phyloP scores from a whole-genome alignment of 768 basidiomycete species.

The Psilocybe cubensis region DNA sequence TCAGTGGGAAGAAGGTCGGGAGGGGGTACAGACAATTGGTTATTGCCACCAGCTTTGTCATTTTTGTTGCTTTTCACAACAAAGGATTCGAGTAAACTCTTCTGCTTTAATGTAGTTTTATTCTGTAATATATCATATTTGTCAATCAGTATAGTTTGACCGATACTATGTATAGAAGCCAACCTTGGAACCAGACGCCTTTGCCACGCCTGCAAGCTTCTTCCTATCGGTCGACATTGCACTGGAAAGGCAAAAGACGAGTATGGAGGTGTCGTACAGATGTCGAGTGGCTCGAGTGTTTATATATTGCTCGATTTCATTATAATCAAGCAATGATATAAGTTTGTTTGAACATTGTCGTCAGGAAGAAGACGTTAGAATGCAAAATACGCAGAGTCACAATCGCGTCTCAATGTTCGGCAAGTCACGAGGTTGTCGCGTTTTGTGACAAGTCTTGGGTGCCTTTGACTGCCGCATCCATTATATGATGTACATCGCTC shows the following conservation, averaged over 20 bases:
- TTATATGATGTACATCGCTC: too few species aligned
- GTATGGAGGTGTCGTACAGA: too few species aligned
- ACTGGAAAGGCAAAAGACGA: not conserved
- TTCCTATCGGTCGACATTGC: not conserved
- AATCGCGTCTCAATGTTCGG: slow-evolving; percentile 17
- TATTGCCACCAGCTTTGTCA: not conserved
- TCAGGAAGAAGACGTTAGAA: too few species aligned
- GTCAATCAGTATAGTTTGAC: not conserved
- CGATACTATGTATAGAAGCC: not conserved
- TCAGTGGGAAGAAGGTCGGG: not conserved
- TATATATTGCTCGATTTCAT: too few species aligned
- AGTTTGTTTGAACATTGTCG: too few species aligned
- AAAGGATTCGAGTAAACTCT: slow-evolving; percentile 38
- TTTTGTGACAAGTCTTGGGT: slow-evolving; percentile 3
- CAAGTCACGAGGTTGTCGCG: slow-evolving; percentile 18
- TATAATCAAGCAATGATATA: too few species aligned
- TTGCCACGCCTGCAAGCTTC: not conserved
- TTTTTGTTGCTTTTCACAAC: slow-evolving; percentile 6
- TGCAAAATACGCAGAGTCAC: not conserved
- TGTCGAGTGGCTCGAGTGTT: too few species aligned
- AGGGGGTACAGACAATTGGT: too few species aligned
- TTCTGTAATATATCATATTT: not conserved
- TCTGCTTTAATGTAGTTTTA: slow-evolving; percentile 33
- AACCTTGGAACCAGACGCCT: slow-evolving; percentile 1
- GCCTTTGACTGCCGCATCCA: too few species aligned